Percentiles rank a stretch among this genome's conserved stretches.
These are phyloP conservation scores for Plasmodium adleri DNA, from an alignment of 169 alveolate genomes.

Conservation along the genomic window DNA sequence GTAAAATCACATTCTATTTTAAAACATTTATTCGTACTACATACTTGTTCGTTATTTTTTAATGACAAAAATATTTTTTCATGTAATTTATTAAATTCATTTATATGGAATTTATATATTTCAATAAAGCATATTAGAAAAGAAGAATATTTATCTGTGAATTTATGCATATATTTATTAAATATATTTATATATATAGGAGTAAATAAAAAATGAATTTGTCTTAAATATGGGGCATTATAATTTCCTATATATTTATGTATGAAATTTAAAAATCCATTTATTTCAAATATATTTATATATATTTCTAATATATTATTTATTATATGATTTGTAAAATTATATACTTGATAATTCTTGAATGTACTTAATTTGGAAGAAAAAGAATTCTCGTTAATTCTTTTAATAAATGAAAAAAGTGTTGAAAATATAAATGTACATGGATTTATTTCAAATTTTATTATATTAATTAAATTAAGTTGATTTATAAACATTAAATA, in stretches of 20 bases:
- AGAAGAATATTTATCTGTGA: constrained; percentile 12
- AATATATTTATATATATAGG: constrained; percentile 14
- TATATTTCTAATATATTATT: constrained; percentile 16
- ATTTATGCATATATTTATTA: constrained; percentile 15
- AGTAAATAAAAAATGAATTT: constrained; percentile 13
- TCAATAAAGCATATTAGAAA: not conserved
- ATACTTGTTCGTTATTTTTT: not conserved
- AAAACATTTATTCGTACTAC: not conserved
- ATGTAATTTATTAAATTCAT: not conserved
- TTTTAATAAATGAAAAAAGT: constrained; percentile 24
- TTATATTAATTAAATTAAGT: constrained; percentile 16
- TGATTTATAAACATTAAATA: constrained; percentile 39
- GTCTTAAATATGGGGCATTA: not conserved
- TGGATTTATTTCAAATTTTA: constrained; percentile 12
- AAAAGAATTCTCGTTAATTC: not conserved
- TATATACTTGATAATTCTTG: not conserved
- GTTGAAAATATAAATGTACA: constrained; percentile 22
- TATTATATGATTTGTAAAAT: constrained; percentile 7
- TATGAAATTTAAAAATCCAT: constrained; percentile 9
- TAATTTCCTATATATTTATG: constrained; percentile 3
- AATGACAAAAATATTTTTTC: not conserved
- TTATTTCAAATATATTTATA: constrained; percentile 16
- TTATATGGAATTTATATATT: constrained; percentile 19
- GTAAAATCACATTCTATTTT: not conserved
- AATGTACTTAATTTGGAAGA: not conserved